Percentiles rank a stretch among this genome's conserved stretches.
phyloP scores from a whole-genome alignment of 2,329 filamentous ascomycete species.

The Onygenales sp. region DNA sequence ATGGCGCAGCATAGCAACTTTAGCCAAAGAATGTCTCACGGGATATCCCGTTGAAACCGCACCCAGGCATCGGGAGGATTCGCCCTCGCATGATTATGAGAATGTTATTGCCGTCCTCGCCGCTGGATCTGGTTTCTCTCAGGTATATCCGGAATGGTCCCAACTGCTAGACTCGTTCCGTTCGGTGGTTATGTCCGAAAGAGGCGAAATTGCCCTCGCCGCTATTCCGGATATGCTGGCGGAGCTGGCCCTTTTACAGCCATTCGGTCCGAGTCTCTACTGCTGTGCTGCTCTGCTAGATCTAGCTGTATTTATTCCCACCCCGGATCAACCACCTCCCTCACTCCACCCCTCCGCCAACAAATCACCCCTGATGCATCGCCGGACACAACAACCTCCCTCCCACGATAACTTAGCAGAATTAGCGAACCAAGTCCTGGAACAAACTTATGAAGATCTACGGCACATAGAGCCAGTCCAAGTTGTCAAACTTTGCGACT shows the following conservation, averaged over 20 bases:
- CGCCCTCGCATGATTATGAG: constrained; percentile 57
- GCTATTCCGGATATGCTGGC: constrained; percentile 64
- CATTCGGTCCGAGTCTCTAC: constrained; percentile 23
- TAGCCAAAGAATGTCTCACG: constrained; percentile 31
- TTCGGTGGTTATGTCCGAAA: constrained; percentile 49
- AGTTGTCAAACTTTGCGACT: constrained; percentile 42
- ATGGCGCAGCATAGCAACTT: constrained; percentile 28
- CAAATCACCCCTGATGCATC: not conserved
- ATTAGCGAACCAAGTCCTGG: constrained; percentile 46
- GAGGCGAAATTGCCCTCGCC: constrained; percentile 58
- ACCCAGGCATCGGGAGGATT: constrained; percentile 40
- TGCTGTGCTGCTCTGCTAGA: constrained; percentile 22
- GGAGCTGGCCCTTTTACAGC: constrained; percentile 33
- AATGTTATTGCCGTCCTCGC: constrained; percentile 60
- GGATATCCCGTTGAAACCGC: constrained; percentile 24
- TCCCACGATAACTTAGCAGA: constrained; percentile 50
- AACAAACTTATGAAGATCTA: constrained; percentile 44
- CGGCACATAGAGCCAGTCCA: constrained; percentile 30
- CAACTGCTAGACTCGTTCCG: constrained; percentile 50
- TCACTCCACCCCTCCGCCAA: not conserved
- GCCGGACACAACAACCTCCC: not conserved
- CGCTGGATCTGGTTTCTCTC: constrained; percentile 39
- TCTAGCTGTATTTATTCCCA: constrained; percentile 23
- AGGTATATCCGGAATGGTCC: constrained; percentile 29
- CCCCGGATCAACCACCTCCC: constrained; percentile 20